Base-by-base conservation (phyloP, 2,329 filamentous ascomycete species). In the Stemphylium beticola region DNA sequence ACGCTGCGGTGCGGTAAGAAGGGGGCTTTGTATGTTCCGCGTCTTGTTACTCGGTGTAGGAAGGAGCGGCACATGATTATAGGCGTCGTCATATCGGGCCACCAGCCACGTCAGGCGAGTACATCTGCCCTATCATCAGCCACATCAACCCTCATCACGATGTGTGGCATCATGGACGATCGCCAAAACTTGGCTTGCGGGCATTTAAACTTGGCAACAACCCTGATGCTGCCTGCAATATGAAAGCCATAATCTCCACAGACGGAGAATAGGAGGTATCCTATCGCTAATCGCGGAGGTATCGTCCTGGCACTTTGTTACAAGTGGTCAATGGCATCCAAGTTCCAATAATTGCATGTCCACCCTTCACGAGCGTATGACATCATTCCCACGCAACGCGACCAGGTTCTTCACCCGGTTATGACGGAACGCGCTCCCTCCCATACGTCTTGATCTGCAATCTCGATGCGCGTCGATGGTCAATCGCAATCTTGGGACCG, bases 121-220 rank as follows among this genome's bases (percentile, higher is more conserved):
- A 24, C 20, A 20, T 46, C 20, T 34, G 18, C 41, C 41, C 31
- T 31, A 33, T 55, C 26, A 29, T 29, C 10, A 29, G 26, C 9
- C 26, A 29, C 9, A 29, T 29, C 26, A 10, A 29, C 26, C 26
- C 26, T 10, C 26, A 29, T 29, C 26, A 29, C 26, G 2, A 29
- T 29, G 26, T 11, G 33, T 36, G 33, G n/a, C 33, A 36, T 41
- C 39, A 42, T 29, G 22, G 24, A 18, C 31, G 24, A 15, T n/a
- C 22, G 10, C 17, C 17, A 45, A 54, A 54, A 55, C 55, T 57
- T 57, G 55, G 55, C 55, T 57, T 49, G 32, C 54, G 50, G 54
- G 36, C 39, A 38, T 36, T 54, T 54, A 29, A 53, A 57, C 54
- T 57, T 57, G 54, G 54, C 54, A 39, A 36, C 32, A 40, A 14